Base-by-base conservation (phyloP, 768 basidiomycete species). In the Phlebiopsis flavidoalba region DNA sequence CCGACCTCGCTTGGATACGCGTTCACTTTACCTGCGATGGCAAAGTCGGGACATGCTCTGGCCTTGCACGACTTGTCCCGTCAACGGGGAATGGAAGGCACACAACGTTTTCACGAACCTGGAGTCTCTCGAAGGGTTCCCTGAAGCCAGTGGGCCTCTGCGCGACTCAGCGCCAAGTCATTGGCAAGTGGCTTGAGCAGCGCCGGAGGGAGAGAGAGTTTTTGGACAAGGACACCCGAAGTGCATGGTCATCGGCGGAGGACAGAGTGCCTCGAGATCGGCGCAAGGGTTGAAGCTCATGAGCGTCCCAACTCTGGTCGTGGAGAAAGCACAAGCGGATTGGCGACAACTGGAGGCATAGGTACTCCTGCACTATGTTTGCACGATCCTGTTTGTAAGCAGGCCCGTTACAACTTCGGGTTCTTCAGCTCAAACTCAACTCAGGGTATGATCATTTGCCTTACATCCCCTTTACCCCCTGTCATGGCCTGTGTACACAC, bases 341-440 rank as follows among this genome's bases (percentile, higher is more conserved):
- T 24, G 87, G 88, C 0, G 81, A 88, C 66, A 81, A 80, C 53
- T 89, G 87, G 88, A 74, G 87, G 59, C 75, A 79, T 43, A 76
- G 89, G 37, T 90, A 91, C 68, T n/a, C 81, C 87, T 58, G 80
- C 85, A 8, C 71, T 89, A 40, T 86, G 84, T 53, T 71, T 89
- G 31, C 87, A 90, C 66, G 84, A 86, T 68, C 80, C 84, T 22
- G 83, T 87, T 59, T 87, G 86, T 85, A 65, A 76, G 85, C 78
- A 15, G 26, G 6, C 26, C 6, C 26, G 6, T 31, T 10, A 15
- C 8, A 24, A 8, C 36, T n/a, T 2, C 35, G 53, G n/a, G n/a
- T n/a, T 6, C 3, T 31, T 31, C 26, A 3, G 6, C 0, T 19
- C 45, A 24, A 37, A 19, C 1, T 51, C 17, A 17, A 11, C 12